Evolutionary conservation across 2,329 filamentous ascomycete genomes (phyloP).

Genomic region (Colletotrichum noveboracense): DNA sequence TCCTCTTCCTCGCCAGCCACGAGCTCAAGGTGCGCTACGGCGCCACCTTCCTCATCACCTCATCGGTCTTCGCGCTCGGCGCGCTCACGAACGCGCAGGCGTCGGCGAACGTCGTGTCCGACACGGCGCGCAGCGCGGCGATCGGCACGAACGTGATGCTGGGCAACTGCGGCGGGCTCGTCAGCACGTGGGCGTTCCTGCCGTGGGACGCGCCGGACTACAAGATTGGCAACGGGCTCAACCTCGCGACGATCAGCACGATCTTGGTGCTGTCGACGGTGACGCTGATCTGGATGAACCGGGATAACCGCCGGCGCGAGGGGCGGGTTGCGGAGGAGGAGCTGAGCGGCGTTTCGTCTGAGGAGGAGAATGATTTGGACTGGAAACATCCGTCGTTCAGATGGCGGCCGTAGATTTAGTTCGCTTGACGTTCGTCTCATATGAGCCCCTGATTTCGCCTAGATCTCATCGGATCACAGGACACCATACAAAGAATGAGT

Average conservation of each 20-base stretch:
- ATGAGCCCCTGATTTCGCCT: background rate
- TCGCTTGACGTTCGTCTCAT: background rate
- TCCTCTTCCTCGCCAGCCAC: slow-evolving; percentile 64
- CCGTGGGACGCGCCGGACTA: slow-evolving; percentile 68
- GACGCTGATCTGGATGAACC: slow-evolving; percentile 65
- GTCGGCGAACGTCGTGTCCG: slow-evolving; percentile 69
- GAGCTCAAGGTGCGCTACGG: slow-evolving; percentile 58
- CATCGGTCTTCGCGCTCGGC: slow-evolving; percentile 65
- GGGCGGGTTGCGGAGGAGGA: slow-evolving; percentile 41
- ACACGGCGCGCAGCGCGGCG: slow-evolving; percentile 66
- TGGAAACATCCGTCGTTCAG: slow-evolving; percentile 71
- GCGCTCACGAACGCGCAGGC: slow-evolving; percentile 67
- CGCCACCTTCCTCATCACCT: slow-evolving; percentile 67
- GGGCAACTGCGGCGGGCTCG: slow-evolving; percentile 62
- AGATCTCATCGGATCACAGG: background rate
- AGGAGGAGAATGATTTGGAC: slow-evolving; percentile 65
- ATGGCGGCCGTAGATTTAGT: slow-evolving; percentile 46
- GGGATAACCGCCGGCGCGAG: slow-evolving; percentile 55
- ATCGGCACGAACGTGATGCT: slow-evolving; percentile 68
- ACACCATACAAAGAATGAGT: background rate
- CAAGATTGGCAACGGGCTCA: slow-evolving; percentile 74
- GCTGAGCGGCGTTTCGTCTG: slow-evolving; percentile 55
- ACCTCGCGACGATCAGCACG: slow-evolving; percentile 64
- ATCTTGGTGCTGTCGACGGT: slow-evolving; percentile 56
- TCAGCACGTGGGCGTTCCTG: slow-evolving; percentile 60